Conservation (phyloP, 176 grass and related monocot genomes). For the Aegilops longissima region DNA sequence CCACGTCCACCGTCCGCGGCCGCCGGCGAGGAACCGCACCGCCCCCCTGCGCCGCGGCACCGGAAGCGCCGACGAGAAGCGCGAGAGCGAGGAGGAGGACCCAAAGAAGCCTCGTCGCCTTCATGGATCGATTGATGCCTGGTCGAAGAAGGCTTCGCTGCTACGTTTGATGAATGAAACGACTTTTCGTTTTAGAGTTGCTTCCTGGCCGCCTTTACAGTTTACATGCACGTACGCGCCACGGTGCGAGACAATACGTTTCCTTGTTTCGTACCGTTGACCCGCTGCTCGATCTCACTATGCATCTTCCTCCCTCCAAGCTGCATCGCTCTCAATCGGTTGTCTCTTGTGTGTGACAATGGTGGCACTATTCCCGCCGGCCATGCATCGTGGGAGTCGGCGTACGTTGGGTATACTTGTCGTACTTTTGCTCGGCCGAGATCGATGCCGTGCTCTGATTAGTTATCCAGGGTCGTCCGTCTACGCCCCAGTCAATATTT, state of each 20-base stretch:
- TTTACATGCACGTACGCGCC: neutral
- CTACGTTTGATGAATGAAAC: neutral
- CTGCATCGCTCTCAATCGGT: neutral
- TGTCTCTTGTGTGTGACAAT: neutral
- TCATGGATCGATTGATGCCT: neutral
- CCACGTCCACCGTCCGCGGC: conserved; percentile 50
- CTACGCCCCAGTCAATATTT: neutral
- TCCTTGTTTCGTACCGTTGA: neutral
- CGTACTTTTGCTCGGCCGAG: neutral
- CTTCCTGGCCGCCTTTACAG: neutral
- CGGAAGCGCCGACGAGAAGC: neutral
- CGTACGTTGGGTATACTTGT: neutral
- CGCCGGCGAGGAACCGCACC: neutral
- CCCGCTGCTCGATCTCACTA: neutral
- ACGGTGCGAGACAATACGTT: neutral
- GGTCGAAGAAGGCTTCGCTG: neutral
- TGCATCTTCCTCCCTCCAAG: neutral
- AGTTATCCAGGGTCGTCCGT: neutral
- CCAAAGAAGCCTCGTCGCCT: neutral
- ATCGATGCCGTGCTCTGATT: neutral
- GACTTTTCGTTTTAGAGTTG: neutral
- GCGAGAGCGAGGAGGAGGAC: neutral
- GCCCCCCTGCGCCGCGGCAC: neutral
- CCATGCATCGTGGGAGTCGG: neutral
- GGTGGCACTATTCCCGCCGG: neutral